Conservation (phyloP, 768 basidiomycete genomes). For the Botryobasidium botryosum region DNA sequence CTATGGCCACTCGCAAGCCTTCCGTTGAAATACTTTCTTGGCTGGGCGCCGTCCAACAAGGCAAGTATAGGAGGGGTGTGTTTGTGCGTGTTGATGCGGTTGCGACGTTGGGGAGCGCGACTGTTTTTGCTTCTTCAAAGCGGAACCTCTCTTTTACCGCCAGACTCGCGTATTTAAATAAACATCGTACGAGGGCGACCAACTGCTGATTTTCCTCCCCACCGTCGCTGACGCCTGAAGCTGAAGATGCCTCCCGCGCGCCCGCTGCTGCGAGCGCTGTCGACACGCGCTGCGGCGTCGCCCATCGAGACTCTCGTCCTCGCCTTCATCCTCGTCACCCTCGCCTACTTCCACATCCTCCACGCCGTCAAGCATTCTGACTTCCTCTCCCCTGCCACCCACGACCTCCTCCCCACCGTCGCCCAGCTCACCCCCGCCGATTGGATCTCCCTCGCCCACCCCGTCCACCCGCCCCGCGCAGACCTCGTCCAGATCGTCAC, state of each 20-base stretch:
- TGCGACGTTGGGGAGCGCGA: no score
- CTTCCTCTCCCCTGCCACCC: slow-evolving; percentile 34
- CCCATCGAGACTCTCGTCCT: slow-evolving; percentile 70
- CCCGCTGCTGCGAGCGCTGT: slow-evolving; percentile 10
- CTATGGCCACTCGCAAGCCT: no score
- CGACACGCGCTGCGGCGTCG: slow-evolving; percentile 16
- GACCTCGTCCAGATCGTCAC: slow-evolving; percentile 66
- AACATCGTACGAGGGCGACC: no score
- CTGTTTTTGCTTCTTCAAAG: no score
- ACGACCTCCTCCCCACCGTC: slow-evolving; percentile 23
- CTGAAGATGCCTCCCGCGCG: slow-evolving; percentile 7
- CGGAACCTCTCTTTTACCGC: no score
- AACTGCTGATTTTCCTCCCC: no score
- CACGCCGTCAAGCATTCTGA: slow-evolving; percentile 78
- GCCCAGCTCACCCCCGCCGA: slow-evolving; percentile 32
- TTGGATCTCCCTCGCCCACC: slow-evolving; percentile 46
- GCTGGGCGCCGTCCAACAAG: no score
- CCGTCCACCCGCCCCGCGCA: slow-evolving; percentile 16
- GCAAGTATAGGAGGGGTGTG: no score
- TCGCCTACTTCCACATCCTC: slow-evolving; percentile 90
- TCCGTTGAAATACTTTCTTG: no score
- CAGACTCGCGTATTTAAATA: no score
- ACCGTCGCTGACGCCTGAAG: no score
- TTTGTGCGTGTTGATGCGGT: no score
- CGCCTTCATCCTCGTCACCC: slow-evolving; percentile 75